These are phyloP conservation scores for Solanum stenotomum DNA, from an alignment of 257 asterid species.

Conservation along the genomic window DNA sequence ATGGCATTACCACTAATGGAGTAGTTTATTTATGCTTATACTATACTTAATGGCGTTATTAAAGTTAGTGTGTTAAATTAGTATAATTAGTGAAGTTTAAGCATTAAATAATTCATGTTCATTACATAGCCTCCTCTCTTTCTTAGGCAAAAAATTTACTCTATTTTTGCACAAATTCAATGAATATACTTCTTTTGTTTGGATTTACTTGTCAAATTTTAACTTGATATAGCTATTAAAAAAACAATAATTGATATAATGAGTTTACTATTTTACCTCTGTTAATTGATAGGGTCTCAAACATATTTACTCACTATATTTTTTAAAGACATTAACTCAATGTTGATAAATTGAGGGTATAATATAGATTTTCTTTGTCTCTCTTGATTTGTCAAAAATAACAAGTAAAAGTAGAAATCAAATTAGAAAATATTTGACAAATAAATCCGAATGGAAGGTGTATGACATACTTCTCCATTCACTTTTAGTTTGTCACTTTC, in stretches of 20 bases:
- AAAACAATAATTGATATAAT: no score
- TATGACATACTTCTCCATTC: no score
- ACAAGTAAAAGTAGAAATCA: neutral
- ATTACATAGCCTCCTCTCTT: neutral
- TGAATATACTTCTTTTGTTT: no score
- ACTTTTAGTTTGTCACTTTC: no score
- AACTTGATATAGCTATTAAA: neutral
- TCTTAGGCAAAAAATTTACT: neutral
- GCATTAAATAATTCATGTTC: neutral
- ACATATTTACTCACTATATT: neutral
- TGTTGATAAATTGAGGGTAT: neutral
- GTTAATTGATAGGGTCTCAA: neutral
- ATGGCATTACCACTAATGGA: neutral
- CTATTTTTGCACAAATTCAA: neutral
- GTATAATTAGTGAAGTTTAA: neutral
- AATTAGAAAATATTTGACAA: no score
- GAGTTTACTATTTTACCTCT: no score
- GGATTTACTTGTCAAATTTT: neutral
- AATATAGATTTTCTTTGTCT: no score
- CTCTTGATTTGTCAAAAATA: neutral
- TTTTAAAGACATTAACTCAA: neutral
- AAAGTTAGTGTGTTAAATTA: neutral
- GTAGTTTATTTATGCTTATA: neutral
- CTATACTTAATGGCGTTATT: neutral
- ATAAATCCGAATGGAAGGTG: no score